Percentiles rank a stretch among this genome's conserved stretches.
These are phyloP conservation scores for Dendrostoma leiphaemia DNA, from an alignment of 2,329 filamentous ascomycete genomes.

Conservation along the genomic window DNA sequence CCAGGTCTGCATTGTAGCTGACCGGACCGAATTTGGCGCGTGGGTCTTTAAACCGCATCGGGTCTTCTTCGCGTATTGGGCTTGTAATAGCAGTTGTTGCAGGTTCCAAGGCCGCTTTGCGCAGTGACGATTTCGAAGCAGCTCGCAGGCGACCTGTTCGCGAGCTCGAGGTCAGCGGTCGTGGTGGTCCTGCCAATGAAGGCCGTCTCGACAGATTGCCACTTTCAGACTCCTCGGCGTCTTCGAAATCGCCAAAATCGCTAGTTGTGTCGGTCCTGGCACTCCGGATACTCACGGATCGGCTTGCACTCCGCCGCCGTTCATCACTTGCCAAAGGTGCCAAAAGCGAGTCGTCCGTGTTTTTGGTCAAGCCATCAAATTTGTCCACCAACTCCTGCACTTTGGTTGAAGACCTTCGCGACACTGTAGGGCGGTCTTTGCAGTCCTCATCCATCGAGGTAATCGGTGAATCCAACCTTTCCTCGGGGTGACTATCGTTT, in stretches of 20 bases:
- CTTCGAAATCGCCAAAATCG: constrained; percentile 33
- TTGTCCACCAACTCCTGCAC: constrained; percentile 50
- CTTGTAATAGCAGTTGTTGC: not conserved
- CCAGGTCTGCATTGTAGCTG: constrained; percentile 24
- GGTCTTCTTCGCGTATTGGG: not conserved
- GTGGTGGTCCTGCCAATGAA: constrained; percentile 5
- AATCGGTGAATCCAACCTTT: constrained; percentile 40
- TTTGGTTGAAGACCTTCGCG: constrained; percentile 37
- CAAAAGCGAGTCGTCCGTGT: constrained; percentile 1
- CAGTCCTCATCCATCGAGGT: constrained; percentile 44
- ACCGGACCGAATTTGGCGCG: constrained; percentile 29
- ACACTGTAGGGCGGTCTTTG: constrained; percentile 22
- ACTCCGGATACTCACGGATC: constrained; percentile 9
- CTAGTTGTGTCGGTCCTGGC: constrained; percentile 18
- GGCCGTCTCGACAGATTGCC: constrained; percentile 12
- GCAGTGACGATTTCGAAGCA: constrained; percentile 3
- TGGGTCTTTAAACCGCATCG: constrained; percentile 18
- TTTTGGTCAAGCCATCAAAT: constrained; percentile 44
- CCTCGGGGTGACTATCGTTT: constrained; percentile 29
- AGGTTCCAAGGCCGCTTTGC: not conserved
- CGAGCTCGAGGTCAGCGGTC: constrained; percentile 6
- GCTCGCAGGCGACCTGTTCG: constrained; percentile 2
- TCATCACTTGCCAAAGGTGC: constrained; percentile 2
- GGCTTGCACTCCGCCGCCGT: constrained; percentile 12
- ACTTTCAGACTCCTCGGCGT: constrained; percentile 17